Evolutionary conservation across 805 yeast genomes (phyloP).

Genomic region (Candida vartiovaarae): DNA sequence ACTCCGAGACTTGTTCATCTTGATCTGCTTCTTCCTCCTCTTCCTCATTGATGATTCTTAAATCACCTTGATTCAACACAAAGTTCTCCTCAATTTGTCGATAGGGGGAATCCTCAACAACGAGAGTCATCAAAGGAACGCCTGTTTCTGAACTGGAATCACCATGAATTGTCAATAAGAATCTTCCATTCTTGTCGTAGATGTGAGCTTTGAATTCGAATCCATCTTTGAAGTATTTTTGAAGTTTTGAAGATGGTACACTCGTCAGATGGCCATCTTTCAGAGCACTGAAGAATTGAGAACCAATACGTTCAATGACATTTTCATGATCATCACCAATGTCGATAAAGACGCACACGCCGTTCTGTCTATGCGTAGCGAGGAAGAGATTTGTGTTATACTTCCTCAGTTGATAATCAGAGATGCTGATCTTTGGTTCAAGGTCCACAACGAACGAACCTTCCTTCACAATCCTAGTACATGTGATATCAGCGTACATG

Average conservation of each 20-base stretch:
- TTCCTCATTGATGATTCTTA: neutral
- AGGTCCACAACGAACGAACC: neutral
- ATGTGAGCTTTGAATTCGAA: neutral
- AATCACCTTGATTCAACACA: neutral
- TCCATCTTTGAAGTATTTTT: neutral
- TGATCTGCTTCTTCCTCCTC: neutral
- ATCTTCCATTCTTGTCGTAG: neutral
- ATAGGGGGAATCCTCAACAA: neutral
- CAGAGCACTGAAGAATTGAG: neutral
- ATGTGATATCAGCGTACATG: conserved; percentile 4
- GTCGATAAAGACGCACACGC: neutral
- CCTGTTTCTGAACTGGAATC: neutral
- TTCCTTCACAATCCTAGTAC: neutral
- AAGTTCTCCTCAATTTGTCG: neutral
- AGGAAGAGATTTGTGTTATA: neutral
- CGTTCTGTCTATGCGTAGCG: neutral
- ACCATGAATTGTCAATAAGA: neutral
- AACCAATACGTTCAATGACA: neutral
- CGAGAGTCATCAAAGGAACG: neutral
- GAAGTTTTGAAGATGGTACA: neutral
- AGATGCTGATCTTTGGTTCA: neutral
- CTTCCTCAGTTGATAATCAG: neutral
- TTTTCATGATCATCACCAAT: neutral
- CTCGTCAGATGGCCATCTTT: neutral
- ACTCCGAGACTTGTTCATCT: neutral